Conservation (phyloP, 805 yeast genomes). For the Kluyveromyces nonfermentans region DNA sequence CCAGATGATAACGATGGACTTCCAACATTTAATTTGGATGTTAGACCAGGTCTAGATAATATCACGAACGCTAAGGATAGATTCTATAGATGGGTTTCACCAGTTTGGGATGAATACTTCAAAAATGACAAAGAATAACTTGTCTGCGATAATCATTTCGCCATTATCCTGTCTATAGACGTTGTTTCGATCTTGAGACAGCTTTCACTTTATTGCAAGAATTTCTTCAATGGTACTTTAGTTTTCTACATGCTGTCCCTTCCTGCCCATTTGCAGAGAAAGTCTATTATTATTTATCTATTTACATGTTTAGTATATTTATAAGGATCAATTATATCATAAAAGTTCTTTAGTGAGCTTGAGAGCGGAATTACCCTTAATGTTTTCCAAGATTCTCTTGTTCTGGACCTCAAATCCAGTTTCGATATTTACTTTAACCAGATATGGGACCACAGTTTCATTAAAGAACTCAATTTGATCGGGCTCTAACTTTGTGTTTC, state of each 20-base stretch:
- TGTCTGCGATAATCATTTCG: background rate
- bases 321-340: constrained; percentile 1
- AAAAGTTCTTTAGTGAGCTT: constrained; percentile 1
- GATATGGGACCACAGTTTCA: constrained; percentile 1
- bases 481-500: background rate
- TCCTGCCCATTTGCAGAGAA: background rate
- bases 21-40: constrained; percentile 90
- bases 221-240: background rate
- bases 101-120: constrained; percentile 60
- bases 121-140: constrained; percentile 3
- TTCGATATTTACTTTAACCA: constrained; percentile 1
- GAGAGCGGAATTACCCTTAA: background rate
- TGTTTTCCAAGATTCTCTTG: background rate
- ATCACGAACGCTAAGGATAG: constrained; percentile 58
- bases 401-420: constrained; percentile 1
- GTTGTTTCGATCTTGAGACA: background rate
- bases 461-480: background rate
- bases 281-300: background rate
- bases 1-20: constrained; percentile 83
- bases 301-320: constrained; percentile 1
- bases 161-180: background rate
- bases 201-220: background rate
- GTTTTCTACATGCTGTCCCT: background rate
- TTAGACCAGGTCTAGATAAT: constrained; percentile 86
- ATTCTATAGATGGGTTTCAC: constrained; percentile 54